Evolutionary conservation across 2,329 filamentous ascomycete species (phyloP).

Genomic region (Penicillium rolfsii): DNA sequence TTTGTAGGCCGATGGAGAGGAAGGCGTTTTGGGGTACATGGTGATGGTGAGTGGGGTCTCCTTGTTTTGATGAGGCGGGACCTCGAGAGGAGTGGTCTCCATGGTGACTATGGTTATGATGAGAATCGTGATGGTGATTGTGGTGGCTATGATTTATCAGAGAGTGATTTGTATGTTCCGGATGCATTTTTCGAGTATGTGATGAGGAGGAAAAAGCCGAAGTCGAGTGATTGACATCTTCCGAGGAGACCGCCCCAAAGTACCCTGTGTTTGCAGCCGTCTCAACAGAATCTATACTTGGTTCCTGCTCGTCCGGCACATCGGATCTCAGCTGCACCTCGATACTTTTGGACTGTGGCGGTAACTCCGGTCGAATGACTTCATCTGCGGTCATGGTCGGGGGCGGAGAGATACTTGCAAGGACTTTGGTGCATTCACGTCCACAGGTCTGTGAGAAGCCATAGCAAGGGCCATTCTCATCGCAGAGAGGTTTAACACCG

Average conservation of each 20-base stretch:
- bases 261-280: slow-evolving; percentile 15
- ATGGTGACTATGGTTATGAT: slow-evolving; percentile 20
- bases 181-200: slow-evolving; percentile 8
- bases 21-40: slow-evolving; percentile 95
- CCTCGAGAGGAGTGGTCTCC: background rate
- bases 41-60: slow-evolving; percentile 72
- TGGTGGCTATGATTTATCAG: slow-evolving; percentile 3
- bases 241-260: slow-evolving; percentile 20
- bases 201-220: slow-evolving; percentile 17
- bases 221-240: slow-evolving; percentile 8
- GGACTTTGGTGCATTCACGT: slow-evolving; percentile 60
- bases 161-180: slow-evolving; percentile 5
- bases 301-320: slow-evolving; percentile 8
- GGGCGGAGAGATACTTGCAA: slow-evolving; percentile 22
- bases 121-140: slow-evolving; percentile 16
- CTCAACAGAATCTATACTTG: slow-evolving; percentile 5
- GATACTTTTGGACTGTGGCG: slow-evolving; percentile 23
- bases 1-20: slow-evolving; percentile 92
- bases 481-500: slow-evolving; percentile 56
- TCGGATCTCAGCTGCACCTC: slow-evolving; percentile 24
- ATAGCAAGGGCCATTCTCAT: slow-evolving; percentile 62
- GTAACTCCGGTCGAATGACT: slow-evolving; percentile 16
- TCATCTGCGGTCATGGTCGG: slow-evolving; percentile 20
- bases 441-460: slow-evolving; percentile 66
- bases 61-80: slow-evolving; percentile 15